These are phyloP conservation scores for Spirogloea muscicola DNA, from an alignment of 139 green algal species.

Conservation along the genomic window DNA sequence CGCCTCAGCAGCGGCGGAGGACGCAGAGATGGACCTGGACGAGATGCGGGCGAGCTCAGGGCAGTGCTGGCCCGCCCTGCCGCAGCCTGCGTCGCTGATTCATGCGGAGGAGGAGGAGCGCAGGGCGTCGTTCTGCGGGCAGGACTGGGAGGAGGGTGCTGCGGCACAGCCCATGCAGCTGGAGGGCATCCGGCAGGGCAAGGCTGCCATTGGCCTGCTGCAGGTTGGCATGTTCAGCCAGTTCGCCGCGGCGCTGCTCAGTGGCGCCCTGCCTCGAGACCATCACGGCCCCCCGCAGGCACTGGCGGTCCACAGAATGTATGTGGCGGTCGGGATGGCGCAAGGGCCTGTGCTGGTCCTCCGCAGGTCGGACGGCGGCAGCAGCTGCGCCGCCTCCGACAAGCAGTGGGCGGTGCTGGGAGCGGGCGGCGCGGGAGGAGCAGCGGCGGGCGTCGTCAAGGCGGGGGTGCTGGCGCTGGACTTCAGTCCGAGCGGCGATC, in stretches of 20 bases:
- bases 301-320: conserved; percentile 22
- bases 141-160: conserved; percentile 25
- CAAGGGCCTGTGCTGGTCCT: conserved; percentile 14
- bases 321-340: conserved; percentile 28
- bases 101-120: conserved; percentile 25
- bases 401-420: too few relatives aligned
- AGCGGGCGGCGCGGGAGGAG: too few relatives aligned
- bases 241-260: conserved; percentile 16
- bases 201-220: conserved; percentile 34
- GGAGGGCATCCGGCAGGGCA: conserved; percentile 22
- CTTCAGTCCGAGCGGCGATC: conserved; percentile 24
- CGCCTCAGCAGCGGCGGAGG: too few relatives aligned
- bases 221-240: conserved; percentile 14
- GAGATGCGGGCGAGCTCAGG: too few relatives aligned
- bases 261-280: not conserved
- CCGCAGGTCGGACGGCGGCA: too few relatives aligned
- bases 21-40: too few relatives aligned
- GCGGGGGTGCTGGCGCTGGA: too few relatives aligned
- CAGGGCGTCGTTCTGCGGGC: conserved; percentile 7
- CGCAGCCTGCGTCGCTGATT: too few relatives aligned
- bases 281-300: conserved; percentile 14
- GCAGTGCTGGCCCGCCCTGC: too few relatives aligned
- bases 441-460: too few relatives aligned
- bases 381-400: too few relatives aligned
- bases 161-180: conserved; percentile 34